Conservation (phyloP, 371 early-diverging fungal genomes). For the Mortierella sp. region DNA sequence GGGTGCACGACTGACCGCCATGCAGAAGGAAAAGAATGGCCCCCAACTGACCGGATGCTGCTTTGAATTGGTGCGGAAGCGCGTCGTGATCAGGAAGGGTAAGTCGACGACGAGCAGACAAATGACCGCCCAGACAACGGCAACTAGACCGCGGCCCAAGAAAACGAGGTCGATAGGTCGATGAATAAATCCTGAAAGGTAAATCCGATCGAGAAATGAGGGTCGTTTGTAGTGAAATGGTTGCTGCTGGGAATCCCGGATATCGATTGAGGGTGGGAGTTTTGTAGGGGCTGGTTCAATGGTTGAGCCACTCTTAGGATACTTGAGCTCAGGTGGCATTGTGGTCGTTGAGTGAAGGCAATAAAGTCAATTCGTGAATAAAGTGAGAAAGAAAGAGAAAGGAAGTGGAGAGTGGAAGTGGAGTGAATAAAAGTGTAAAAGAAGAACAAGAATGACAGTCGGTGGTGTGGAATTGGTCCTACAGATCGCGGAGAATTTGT, state of each 20-base stretch:
- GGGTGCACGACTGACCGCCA: conserved; percentile 41
- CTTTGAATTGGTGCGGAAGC: conserved; percentile 26
- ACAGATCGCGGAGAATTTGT: not conserved
- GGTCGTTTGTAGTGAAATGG: conserved; percentile 8
- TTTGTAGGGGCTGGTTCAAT: not conserved
- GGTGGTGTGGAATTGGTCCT: not conserved
- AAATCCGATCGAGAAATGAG: conserved; percentile 21
- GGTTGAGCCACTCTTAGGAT: not conserved
- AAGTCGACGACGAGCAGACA: conserved; percentile 29
- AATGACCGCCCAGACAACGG: conserved; percentile 17
- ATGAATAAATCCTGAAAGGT: conserved; percentile 34
- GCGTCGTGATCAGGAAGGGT: conserved; percentile 33
- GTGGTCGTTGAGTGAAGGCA: not conserved
- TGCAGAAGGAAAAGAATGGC: conserved; percentile 35
- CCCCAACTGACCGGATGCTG: conserved; percentile 50
- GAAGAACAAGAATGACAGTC: not conserved
- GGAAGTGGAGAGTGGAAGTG: not conserved
- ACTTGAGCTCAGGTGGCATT: conserved; percentile 35
- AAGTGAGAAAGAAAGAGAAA: not conserved
- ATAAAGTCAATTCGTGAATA: not conserved
- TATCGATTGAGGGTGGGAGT: not conserved
- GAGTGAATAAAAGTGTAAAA: not conserved
- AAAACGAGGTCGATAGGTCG: conserved; percentile 35
- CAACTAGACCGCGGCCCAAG: not conserved
- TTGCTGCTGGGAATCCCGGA: not conserved